Evolutionary conservation across 139 green algal genomes (phyloP).

Genomic region (Asterochloris erici): DNA sequence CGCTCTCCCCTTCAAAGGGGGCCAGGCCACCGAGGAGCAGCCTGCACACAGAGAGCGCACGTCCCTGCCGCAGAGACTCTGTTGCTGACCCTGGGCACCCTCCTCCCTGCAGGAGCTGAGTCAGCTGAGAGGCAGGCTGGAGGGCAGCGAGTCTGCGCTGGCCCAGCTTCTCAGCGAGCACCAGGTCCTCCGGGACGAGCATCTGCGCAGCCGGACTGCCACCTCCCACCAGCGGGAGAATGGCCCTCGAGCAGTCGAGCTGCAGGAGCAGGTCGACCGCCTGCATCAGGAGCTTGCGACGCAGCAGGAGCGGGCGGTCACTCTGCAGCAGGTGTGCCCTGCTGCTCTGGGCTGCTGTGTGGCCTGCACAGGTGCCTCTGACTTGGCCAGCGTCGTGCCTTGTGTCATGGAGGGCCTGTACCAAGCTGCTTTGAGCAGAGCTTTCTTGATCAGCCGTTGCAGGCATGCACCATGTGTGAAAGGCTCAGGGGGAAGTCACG

Average conservation of each 20-base stretch:
- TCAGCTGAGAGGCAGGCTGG: neutral
- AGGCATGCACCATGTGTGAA: neutral
- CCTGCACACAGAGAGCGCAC: neutral
- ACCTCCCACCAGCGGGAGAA: neutral
- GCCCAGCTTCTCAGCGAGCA: neutral
- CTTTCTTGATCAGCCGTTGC: neutral
- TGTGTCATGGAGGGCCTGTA: neutral
- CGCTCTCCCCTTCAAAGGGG: neutral
- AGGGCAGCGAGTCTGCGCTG: neutral
- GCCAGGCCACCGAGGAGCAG: no score
- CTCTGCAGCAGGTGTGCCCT: conserved; percentile 2
- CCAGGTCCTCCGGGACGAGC: neutral
- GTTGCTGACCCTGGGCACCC: neutral
- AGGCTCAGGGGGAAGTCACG: neutral
- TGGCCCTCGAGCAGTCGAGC: neutral
- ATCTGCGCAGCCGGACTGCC: neutral
- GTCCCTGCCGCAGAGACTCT: neutral
- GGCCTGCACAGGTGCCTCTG: neutral
- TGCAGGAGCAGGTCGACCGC: neutral
- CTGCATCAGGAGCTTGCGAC: conserved; percentile 3
- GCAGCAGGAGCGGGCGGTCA: neutral
- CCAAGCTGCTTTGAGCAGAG: neutral
- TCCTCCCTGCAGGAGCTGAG: neutral
- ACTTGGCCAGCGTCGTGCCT: no score
- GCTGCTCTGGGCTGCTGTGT: neutral